Base-by-base conservation (phyloP, 345 rosid species). In the sweet orange (Citrus sinensis) region DNA sequence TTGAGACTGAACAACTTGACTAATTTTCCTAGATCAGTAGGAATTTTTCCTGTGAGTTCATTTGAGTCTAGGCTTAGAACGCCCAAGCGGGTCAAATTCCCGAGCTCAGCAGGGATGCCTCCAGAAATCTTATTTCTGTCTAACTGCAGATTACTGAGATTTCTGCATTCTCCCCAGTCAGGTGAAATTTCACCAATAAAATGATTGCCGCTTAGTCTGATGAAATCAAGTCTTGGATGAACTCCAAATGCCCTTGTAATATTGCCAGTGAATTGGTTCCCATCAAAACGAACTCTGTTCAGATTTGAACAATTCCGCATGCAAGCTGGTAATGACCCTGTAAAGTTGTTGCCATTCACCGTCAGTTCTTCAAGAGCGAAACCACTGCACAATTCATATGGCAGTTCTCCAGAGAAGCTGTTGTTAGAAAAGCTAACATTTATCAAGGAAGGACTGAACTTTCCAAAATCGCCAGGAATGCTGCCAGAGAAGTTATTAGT, bases 391-490 rank as follows among this genome's bases (percentile, higher is more conserved):
- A 90, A 29, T 16, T 88, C 89, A 5, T 86, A 84, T 0, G 94
- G 92, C 80, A 90, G 77, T 75, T 89, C 92, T 54, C 92, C 92
- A 0, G 80, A 27, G 85, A 92, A 92, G 77, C 82, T 88, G 84
- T 92, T 92, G 83, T 85, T 71, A 0, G 97, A 87, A 76, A 92
- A 84, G 84, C 92, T 83, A 27, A 83, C 92, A 71, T 62, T 29
- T 30, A 0, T 0, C 80, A 92, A 67, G 24, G 25, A n/a, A 67
- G 86, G 91, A 74, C 78, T 88, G 55, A 83, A 37, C 81, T 85
- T 89, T 69, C 97, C 97, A 24, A 92, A 82, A 74, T 89, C 90
- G 0, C 25, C 73, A 1, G 94, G 90, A 67, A 90, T 70, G 75
- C 39, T 61, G n/a, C 94, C 94, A 0, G 87, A 83, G 70, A 92